Percentiles rank a stretch among this genome's conserved stretches.
Evolutionary conservation across 768 basidiomycete genomes (phyloP).

Genomic region (Tylopilus subfusipes): DNA sequence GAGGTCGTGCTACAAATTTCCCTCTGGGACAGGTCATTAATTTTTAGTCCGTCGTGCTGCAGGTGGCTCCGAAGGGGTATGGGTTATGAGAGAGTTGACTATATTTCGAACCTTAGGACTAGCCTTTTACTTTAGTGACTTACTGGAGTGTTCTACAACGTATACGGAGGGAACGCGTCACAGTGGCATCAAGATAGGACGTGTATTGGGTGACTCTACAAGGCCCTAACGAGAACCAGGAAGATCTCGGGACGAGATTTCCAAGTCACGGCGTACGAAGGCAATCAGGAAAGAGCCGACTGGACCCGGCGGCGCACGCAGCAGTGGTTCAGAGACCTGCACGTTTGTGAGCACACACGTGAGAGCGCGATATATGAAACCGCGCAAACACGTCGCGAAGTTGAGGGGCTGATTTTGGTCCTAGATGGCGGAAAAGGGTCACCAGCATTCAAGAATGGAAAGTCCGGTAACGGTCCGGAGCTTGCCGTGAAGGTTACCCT

Average conservation of each 20-base stretch:
- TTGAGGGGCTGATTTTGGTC: conserved; percentile 11
- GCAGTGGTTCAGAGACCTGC: not conserved
- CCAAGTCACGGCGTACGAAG: not conserved
- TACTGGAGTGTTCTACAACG: no score
- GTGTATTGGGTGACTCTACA: no score
- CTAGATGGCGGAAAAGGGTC: conserved; percentile 1
- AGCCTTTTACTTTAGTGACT: no score
- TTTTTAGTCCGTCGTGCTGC: no score
- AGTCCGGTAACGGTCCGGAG: conserved; percentile 13
- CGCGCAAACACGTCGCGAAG: not conserved
- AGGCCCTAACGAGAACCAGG: conserved; percentile 5
- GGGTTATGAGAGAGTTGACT: no score
- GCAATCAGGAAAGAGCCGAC: conserved; percentile 1
- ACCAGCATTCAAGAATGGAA: conserved; percentile 16
- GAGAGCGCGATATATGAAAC: conserved; percentile 7
- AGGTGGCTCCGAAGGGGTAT: no score
- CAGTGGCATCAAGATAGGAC: no score
- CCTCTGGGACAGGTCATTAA: no score
- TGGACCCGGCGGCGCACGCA: conserved; percentile 7
- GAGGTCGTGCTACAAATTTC: no score
- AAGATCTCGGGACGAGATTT: conserved; percentile 14
- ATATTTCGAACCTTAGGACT: no score
- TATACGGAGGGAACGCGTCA: not conserved
- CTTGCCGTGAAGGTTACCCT: conserved; percentile 10
- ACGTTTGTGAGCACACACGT: conserved; percentile 10